Evolutionary conservation across 352 stramenopile species (phyloP), one percentile per base, ranked within the genome.

Genomic region (Globisporangium canariense): DNA sequence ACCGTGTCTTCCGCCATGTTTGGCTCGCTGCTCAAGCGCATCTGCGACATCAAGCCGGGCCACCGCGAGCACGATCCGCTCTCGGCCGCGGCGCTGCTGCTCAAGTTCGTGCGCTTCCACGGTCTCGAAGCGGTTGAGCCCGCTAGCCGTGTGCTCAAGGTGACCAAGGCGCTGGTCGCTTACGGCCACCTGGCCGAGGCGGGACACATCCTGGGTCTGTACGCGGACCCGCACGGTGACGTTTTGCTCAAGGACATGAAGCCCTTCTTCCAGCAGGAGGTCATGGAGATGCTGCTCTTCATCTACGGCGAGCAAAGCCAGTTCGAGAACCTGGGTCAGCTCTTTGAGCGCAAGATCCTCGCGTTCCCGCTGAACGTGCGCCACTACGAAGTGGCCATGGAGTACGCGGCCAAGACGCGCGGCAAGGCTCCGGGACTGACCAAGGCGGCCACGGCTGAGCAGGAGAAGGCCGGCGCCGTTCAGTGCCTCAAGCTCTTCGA

Each of bases 401-500:
- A 91, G 61, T 91, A 89, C 57, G 50, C 63, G 22, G 20, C 45
- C 13, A 58, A 57, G 43, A 55, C 62, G 25, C 53, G 62, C 49
- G 20, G 51, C 20, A 30, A 30, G n/a, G 9, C 36, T 5, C 14
- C 25, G 14, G 28, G 32, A 3, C 14, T 59, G 13, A 59, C 73
- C 3, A 60, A 74, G 43, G 51, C 60, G 4, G 71, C 67, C 6
- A 60, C 62, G 8, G 28, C 70, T 25, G 70, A 68, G 25, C 66
- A 75, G 0, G 68, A 66, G 20, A 41, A 57, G 7, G 55, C 65
- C 5, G 82, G 78, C 8, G 68, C 82, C 7, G 67, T 78, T 16
- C 62, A 82, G 41, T 81, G 74, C 53, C 68, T 94, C 57, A 80
- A 84, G 66, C 66, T 94, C 54, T 94, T 93, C 43, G 81, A 93